Percentiles rank a stretch among this genome's conserved stretches.
These are phyloP conservation scores for Mimosa pudica DNA, from an alignment of 306 rosid species.

Conservation along the genomic window DNA sequence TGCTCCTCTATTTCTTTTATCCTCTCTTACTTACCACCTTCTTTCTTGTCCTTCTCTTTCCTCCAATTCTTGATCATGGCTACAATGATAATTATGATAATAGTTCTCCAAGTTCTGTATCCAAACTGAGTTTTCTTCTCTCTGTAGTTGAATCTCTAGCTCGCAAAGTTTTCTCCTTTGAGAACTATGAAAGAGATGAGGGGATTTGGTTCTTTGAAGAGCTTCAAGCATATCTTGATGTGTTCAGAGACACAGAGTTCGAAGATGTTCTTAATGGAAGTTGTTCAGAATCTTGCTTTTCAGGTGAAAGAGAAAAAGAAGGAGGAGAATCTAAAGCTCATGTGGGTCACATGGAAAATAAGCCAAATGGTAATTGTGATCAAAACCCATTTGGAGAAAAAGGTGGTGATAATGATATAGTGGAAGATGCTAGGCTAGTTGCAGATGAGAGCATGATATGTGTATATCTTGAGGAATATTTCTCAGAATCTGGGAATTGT, in stretches of 20 bases:
- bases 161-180: not conserved
- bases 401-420: not conserved
- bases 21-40: slow-evolving; percentile 62
- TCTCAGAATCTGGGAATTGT: not conserved
- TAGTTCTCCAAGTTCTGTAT: not conserved
- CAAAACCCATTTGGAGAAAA: not conserved
- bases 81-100: no score
- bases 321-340: not conserved
- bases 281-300: not conserved
- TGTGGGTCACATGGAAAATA: not conserved
- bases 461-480: not conserved
- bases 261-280: slow-evolving; percentile 34
- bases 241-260: slow-evolving; percentile 43
- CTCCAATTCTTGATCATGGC: not conserved
- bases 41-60: slow-evolving; percentile 41
- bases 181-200: slow-evolving; percentile 3
- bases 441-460: not conserved
- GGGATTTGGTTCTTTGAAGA: slow-evolving; percentile 39
- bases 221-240: slow-evolving; percentile 53
- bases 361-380: not conserved
- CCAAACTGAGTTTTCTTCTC: slow-evolving; percentile 39
- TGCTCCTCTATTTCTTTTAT: slow-evolving; percentile 32
- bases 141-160: slow-evolving; percentile 23
- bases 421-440: not conserved
- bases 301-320: not conserved